Conservation (phyloP, 768 basidiomycete species). For the Gloeostereum incarnatum region DNA sequence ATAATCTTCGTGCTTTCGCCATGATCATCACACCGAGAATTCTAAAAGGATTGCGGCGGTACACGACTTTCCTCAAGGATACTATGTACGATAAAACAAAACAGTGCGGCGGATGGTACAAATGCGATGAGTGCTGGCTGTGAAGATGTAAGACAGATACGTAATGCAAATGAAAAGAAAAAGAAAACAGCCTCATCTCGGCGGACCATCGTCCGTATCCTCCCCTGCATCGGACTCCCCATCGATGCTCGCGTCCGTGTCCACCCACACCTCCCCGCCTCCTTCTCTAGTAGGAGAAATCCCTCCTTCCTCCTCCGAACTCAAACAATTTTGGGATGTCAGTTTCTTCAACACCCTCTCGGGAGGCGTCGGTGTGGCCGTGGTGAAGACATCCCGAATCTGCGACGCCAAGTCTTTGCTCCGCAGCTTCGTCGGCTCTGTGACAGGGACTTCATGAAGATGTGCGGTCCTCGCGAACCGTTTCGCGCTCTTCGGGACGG, state of each 20-base stretch:
- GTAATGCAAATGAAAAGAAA: background rate
- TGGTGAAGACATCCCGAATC: too few species aligned
- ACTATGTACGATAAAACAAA: too few species aligned
- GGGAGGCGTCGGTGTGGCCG: too few species aligned
- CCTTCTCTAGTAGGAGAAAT: background rate
- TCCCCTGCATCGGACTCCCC: background rate
- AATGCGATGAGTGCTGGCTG: too few species aligned
- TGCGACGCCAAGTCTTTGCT: background rate
- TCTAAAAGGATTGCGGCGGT: conserved; percentile 57
- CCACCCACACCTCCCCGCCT: conserved; percentile 4
- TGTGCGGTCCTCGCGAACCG: conserved; percentile 61
- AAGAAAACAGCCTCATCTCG: background rate
- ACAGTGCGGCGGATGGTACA: too few species aligned
- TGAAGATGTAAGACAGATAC: too few species aligned
- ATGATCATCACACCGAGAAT: too few species aligned
- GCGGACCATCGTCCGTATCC: background rate
- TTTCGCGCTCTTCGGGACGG: conserved; percentile 35
- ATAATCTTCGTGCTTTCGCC: too few species aligned
- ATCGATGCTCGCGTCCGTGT: conserved; percentile 6
- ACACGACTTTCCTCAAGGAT: too few species aligned
- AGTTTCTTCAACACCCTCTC: background rate
- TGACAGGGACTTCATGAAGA: conserved; percentile 47
- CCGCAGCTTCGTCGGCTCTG: background rate
- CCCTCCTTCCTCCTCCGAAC: background rate
- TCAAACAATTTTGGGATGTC: background rate